A percentile compares a stretch with the other conserved stretches of the same genome.
These are phyloP conservation scores for Nakazawaea ambrosiae DNA, from an alignment of 805 yeast species.

Conservation along the genomic window DNA sequence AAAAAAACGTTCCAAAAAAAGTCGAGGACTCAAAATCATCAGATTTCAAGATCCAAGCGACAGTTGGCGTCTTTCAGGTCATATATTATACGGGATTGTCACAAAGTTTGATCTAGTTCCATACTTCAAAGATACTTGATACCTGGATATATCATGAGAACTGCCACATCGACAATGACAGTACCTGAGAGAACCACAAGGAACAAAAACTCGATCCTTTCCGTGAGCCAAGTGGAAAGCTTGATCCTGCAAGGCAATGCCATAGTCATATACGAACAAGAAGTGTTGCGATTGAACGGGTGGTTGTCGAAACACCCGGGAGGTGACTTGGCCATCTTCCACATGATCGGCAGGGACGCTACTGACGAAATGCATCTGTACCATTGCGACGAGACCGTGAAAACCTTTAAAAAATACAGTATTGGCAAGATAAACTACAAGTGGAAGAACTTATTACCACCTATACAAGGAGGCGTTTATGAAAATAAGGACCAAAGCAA, in stretches of 20 bases:
- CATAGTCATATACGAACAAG: conserved; percentile 56
- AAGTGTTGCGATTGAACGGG: conserved; percentile 55
- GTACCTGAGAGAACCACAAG: too few relatives aligned
- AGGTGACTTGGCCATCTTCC: conserved; percentile 77
- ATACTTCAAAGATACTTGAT: too few relatives aligned
- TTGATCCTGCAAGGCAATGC: conserved; percentile 62
- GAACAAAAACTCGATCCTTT: conserved; percentile 18
- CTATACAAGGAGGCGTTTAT: conserved; percentile 75
- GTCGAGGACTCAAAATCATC: too few relatives aligned
- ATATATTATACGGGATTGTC: too few relatives aligned
- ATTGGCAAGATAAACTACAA: conserved; percentile 57
- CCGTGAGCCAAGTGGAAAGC: conserved; percentile 43
- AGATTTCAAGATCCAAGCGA: too few relatives aligned
- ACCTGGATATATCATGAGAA: too few relatives aligned
- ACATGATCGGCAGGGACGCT: conserved; percentile 85
- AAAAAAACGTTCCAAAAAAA: too few relatives aligned
- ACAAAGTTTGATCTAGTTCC: too few relatives aligned
- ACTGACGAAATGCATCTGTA: conserved; percentile 87
- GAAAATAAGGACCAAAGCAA: conserved; percentile 22
- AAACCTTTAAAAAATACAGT: conserved; percentile 45
- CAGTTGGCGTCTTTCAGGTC: too few relatives aligned
- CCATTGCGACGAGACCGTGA: conserved; percentile 55
- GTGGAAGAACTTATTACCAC: conserved; percentile 79
- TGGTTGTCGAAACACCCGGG: conserved; percentile 85
- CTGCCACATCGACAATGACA: too few relatives aligned